These are phyloP conservation scores for Epichloe baconii DNA, from an alignment of 2,329 filamentous ascomycete species.

Conservation along the genomic window DNA sequence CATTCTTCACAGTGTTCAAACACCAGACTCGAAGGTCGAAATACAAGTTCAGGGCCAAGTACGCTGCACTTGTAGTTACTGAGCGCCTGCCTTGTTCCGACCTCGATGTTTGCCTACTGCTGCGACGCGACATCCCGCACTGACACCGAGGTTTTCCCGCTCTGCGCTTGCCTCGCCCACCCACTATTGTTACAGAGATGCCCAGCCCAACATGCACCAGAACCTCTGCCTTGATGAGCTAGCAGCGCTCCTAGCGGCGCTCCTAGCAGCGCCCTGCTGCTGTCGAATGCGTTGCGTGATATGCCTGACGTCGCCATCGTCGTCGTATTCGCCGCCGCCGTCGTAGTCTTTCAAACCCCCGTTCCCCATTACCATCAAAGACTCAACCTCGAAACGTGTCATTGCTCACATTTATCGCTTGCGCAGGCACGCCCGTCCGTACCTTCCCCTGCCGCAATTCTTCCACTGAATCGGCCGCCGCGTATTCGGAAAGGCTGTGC, in stretches of 20 bases:
- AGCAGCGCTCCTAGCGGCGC: not conserved
- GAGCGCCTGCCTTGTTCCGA: too few species aligned
- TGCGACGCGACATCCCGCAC: not conserved
- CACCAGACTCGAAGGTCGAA: too few species aligned
- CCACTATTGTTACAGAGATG: too few species aligned
- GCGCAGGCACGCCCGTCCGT: conserved; percentile 1
- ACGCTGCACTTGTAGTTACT: too few species aligned
- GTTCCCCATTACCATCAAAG: not conserved
- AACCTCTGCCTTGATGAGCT: not conserved
- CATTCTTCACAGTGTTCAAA: too few species aligned
- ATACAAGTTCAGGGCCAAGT: too few species aligned
- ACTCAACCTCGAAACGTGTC: not conserved
- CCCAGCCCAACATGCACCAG: too few species aligned
- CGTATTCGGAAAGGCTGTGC: conserved; percentile 2
- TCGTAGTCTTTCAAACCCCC: not conserved
- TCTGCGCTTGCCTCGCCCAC: not conserved
- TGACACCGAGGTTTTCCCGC: conserved; percentile 3
- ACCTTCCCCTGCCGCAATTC: conserved; percentile 4
- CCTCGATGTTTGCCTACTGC: too few species aligned
- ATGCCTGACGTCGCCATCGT: conserved; percentile 4
- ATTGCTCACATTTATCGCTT: conserved; percentile 1
- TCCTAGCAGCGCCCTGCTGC: not conserved
- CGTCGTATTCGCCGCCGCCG: conserved; percentile 1
- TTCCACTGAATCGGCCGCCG: conserved; percentile 1
- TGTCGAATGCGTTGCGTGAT: not conserved